Base-by-base conservation (phyloP, 140 eudicot genomes). In the Flaveria floridana region DNA sequence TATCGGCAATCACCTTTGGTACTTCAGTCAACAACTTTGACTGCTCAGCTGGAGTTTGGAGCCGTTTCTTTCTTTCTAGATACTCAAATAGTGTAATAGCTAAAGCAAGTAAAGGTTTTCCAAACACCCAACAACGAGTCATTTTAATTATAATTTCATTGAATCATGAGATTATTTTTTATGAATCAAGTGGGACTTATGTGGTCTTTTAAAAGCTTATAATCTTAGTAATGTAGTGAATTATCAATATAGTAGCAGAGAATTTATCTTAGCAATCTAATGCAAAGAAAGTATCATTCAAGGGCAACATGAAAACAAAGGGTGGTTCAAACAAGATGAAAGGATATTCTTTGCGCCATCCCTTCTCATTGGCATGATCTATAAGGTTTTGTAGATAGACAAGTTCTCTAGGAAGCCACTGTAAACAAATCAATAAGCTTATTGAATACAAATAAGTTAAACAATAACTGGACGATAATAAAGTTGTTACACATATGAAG, bases 311-410 rank as follows among this genome's bases (percentile, higher is more conserved):
- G 41, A 34, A 34, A 34, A 34, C 41, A 34, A 34, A 34, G 41
- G 41, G 41, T 6, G 41, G 41, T 34, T 15, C 25, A 53, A 0
- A 55, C 70, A 18, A 7, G 53, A 41, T 9, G 16, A 78, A 86
- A 92, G 98, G 98, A 92, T 92, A 92, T 92, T 86, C 91, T 83
- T 44, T 82, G 58, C 94, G 91, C 96, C 95, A 86, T 64, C 98
- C 98, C 84, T 92, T 92, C 57, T 89, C 98, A 72, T 92, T 92
- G 63, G 96, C 95, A 53, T 82, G 98, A 71, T 92, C 95, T 42
- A 89, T 86, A 68, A 80, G 95, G 50, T 80, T 87, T 74, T 89
- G 89, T 73, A 92, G 74, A 76, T 79, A 65, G 13, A 51, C n/a
- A 42, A 92, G 78, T 72, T 92, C 96, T 85, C 83, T 84, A 4